Base-by-base conservation (phyloP, 2,329 filamentous ascomycete species). In the Fusarium pseudoanthophilum region DNA sequence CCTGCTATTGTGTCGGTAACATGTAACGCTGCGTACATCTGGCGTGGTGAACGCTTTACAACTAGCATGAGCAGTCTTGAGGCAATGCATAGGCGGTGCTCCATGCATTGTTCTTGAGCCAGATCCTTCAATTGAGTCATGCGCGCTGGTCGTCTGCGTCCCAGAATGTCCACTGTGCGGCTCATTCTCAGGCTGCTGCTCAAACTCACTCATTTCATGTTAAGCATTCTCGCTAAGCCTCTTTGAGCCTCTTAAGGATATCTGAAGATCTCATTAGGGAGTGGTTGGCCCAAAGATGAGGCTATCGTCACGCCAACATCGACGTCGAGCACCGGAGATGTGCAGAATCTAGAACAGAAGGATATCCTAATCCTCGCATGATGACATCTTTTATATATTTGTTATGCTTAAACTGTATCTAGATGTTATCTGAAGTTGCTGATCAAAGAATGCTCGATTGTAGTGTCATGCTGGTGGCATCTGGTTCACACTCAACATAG, bases 31-130 rank as follows among this genome's bases (percentile, higher is more conserved):
- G 11, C 7, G 20, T 49, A 18, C 10, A 24, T 16, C 15, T 0
- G 11, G 3, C 30, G 5, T n/a, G 10, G 21, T 10, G 7, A 32
- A 6, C 11, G 15, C 11, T 7, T 32, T 51, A 9, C 11, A 2
- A 20, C 11, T 16, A 4, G 4, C 30, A 24, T 20, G 0, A 4
- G 0, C 16, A 26, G 30, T 34, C n/a, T 9, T 20, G 0, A 7
- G 15, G 15, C 16, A 10, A 24, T 24, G n/a, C 24, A 20, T 24
- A 34, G 4, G 26, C 16, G 8, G 20, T 24, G 5, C 4, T 20
- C 2, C 15, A 20, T 15, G 30, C 6, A 2, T 26, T 21, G 2
- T 5, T 11, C 6, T 21, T 9, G 11, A 11, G 11, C 11, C 11
- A 24, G 15, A 10, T 5, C 28, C 28, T 32, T 14, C 28, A 0